Conservation (phyloP, 2,329 filamentous ascomycete species). For the Aspergillus caelatus region DNA sequence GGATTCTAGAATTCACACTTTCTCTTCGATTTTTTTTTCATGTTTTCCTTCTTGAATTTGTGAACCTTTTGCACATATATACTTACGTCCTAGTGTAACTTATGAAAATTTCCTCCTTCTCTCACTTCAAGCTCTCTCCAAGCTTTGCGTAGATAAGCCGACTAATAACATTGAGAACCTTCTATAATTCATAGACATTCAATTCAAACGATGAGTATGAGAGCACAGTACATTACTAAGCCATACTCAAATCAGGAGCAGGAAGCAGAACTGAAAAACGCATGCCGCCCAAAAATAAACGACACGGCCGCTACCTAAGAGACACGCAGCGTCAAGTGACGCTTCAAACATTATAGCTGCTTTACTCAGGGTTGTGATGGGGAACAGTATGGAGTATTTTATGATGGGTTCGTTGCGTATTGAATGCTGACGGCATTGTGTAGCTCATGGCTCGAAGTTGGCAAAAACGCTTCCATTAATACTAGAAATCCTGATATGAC, state of each 20-base stretch:
- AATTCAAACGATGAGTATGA: too few relatives aligned
- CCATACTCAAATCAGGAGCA: too few relatives aligned
- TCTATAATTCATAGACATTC: too few relatives aligned
- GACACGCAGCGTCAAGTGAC: not conserved
- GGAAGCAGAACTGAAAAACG: too few relatives aligned
- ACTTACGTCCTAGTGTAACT: not conserved
- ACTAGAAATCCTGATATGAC: not conserved
- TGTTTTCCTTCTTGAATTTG: not conserved
- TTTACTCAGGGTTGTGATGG: not conserved
- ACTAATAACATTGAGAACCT: fast-evolving
- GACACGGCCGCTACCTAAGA: not conserved
- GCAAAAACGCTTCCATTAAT: not conserved
- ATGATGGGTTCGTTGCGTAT: not conserved
- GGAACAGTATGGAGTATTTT: not conserved
- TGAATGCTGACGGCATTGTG: not conserved
- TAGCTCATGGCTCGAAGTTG: not conserved
- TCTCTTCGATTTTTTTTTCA: too few relatives aligned
- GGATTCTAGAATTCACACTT: not conserved
- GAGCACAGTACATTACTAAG: too few relatives aligned
- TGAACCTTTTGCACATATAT: not conserved
- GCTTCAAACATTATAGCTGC: not conserved
- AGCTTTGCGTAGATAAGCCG: not conserved
- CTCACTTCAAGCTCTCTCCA: too few relatives aligned
- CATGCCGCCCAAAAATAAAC: too few relatives aligned
- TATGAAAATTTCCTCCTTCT: not conserved